Evolutionary conservation across 225 moss, liverwort and hornwort genomes (phyloP).

Genomic region (Sphagnum contortum): DNA sequence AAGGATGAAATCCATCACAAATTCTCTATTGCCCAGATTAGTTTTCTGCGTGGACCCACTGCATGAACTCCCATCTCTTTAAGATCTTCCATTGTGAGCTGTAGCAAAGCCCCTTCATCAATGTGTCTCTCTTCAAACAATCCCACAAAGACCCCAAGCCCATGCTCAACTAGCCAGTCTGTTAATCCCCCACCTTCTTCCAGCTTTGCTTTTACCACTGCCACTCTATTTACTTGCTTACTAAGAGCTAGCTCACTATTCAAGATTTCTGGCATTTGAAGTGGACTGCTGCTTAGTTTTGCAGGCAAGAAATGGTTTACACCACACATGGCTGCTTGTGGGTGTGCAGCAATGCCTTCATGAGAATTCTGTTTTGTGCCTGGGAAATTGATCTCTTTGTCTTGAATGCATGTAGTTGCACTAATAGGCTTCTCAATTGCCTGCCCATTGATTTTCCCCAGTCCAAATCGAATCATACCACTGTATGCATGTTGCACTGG

Average conservation of each 20-base stretch:
- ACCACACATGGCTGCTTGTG: too few species aligned
- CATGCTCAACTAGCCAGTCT: constrained; percentile 38
- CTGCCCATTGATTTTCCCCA: constrained; percentile 11
- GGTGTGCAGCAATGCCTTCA: not conserved
- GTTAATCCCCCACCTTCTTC: constrained; percentile 45
- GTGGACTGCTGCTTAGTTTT: too few species aligned
- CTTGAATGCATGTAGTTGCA: constrained; percentile 6
- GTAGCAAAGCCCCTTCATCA: constrained; percentile 30
- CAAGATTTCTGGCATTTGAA: too few species aligned
- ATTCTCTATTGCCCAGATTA: constrained; percentile 44
- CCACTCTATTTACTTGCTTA: constrained; percentile 17
- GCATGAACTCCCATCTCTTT: constrained; percentile 57
- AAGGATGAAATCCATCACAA: not conserved
- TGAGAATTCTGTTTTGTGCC: constrained; percentile 6
- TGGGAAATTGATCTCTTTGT: constrained; percentile 9
- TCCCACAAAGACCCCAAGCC: constrained; percentile 45
- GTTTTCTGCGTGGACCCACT: constrained; percentile 51
- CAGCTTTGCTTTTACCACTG: constrained; percentile 25
- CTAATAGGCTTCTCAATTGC: constrained; percentile 5
- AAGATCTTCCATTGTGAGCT: constrained; percentile 44
- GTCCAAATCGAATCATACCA: too few species aligned
- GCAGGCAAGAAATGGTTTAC: too few species aligned
- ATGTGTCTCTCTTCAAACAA: constrained; percentile 44
- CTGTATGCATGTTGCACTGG: constrained; percentile 1
- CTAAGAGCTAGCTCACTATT: not conserved